Evolutionary conservation across 2,329 filamentous ascomycete genomes (phyloP).

Genomic region (Colletotrichum limetticola): DNA sequence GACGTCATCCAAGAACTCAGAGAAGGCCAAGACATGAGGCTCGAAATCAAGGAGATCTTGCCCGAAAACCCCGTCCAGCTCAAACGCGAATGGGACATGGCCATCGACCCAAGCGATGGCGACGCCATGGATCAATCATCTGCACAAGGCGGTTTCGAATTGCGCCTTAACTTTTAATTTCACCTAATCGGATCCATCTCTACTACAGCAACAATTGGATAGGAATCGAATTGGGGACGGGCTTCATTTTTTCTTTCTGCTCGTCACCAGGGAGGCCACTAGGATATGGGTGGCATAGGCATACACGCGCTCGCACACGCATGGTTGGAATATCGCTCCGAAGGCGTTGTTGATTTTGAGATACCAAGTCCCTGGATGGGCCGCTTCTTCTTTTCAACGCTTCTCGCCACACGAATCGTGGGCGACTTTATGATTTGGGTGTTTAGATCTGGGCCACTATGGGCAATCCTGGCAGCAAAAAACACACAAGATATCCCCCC

Average conservation of each 20-base stretch:
- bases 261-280: slow-evolving; percentile 22
- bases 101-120: slow-evolving; percentile 59
- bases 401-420: slow-evolving; percentile 20
- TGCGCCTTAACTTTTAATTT: slow-evolving; percentile 59
- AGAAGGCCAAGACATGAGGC: slow-evolving; percentile 92
- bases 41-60: slow-evolving; percentile 68
- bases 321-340: slow-evolving; percentile 33
- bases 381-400: slow-evolving; percentile 33
- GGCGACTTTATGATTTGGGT: slow-evolving; percentile 31
- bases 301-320: slow-evolving; percentile 28
- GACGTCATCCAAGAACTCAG: slow-evolving; percentile 85
- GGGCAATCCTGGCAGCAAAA: slow-evolving; percentile 32
- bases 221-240: slow-evolving; percentile 17
- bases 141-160: slow-evolving; percentile 51
- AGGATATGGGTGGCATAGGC: slow-evolving; percentile 12
- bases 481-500: slow-evolving; percentile 28
- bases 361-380: slow-evolving; percentile 36
- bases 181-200: slow-evolving; percentile 26
- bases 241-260: slow-evolving; percentile 8
- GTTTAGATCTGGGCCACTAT: slow-evolving; percentile 28
- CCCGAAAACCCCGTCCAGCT: slow-evolving; percentile 45
- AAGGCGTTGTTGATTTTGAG: slow-evolving; percentile 37
- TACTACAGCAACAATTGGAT: slow-evolving; percentile 25
- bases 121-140: slow-evolving; percentile 46
- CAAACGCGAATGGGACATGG: slow-evolving; percentile 73